Conservation (phyloP, 345 rosid species). For the Odontarrhena argentea region DNA sequence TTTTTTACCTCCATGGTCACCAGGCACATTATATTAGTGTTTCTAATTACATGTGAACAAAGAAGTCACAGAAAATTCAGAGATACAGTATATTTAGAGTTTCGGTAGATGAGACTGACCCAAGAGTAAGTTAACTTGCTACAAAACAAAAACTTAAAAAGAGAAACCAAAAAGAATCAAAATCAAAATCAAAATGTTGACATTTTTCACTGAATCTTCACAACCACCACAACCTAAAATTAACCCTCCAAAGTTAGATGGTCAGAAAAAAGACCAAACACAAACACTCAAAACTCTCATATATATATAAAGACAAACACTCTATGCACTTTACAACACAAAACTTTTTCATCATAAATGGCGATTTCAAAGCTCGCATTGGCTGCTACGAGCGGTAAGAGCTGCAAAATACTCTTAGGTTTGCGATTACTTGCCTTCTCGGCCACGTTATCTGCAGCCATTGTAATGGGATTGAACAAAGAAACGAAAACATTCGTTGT, state of each 20-base stretch:
- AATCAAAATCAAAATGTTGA: slow-evolving; percentile 12
- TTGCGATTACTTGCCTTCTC: slow-evolving; percentile 67
- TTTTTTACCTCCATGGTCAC: no score
- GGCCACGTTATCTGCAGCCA: slow-evolving; percentile 76
- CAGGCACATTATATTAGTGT: no score
- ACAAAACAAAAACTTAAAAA: background rate
- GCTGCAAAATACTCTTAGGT: slow-evolving; percentile 46
- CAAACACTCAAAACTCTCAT: slow-evolving; percentile 34
- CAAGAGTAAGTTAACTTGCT: slow-evolving; percentile 37
- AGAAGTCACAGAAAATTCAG: slow-evolving; percentile 8
- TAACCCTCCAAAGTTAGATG: slow-evolving; percentile 40
- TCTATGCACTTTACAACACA: slow-evolving; percentile 28
- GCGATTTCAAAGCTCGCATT: slow-evolving; percentile 29
- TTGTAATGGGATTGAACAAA: slow-evolving; percentile 87
- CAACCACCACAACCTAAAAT: slow-evolving; percentile 44
- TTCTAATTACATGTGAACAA: no score
- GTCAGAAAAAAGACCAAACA: slow-evolving; percentile 40
- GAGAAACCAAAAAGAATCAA: no score
- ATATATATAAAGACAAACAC: slow-evolving; percentile 28
- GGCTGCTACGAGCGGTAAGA: slow-evolving; percentile 28
- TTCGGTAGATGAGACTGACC: slow-evolving; percentile 37
- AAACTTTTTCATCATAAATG: slow-evolving; percentile 21
- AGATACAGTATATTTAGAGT: background rate
- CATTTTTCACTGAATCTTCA: slow-evolving; percentile 37
- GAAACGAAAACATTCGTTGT: slow-evolving; percentile 71